Evolutionary conservation across 2,329 filamentous ascomycete species (phyloP), one percentile per base, ranked within the genome.

Genomic region (Daldinia sp.): DNA sequence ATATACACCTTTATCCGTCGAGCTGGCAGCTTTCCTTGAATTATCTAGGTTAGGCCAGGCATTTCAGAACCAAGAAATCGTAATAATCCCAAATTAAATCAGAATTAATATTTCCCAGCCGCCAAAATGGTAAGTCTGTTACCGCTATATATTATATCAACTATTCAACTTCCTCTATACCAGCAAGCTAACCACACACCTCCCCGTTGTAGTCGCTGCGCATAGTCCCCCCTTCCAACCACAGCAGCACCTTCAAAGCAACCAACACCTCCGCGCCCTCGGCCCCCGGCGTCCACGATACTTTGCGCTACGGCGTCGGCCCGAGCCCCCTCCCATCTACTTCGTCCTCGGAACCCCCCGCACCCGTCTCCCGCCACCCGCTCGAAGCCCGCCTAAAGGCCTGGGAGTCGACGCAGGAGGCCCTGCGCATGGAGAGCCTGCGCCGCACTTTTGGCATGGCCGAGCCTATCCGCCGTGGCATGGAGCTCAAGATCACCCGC

Each of bases 241-340:
- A 94, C 82, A 79, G 87, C 72, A 86, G 83, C 70, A 84, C 86
- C 75, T 89, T 87, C 80, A 84, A 83, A 70, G 73, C 83, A 60
- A 78, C 84, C 75, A 85, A 84, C 68, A 84, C 85, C 71, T 87
- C 86, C 58, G 95, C 95, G 3, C 95, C 95, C 71, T 97, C 94
- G 0, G 94, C 93, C 13, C 94, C 94, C 0, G 94, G 94, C 71
- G 84, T 98, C 68, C 94, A 96, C 84, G 95, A 98, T 82, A 94
- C 91, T 15, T 90, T 99, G 71, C 94, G 95, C 74, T 83, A 89
- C 67, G 93, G 94, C 79, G 17, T 45, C 39, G 85, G 45, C 15
- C 96, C 69, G 87, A 88, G 71, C 88, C 87, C n/a, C 82, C 82
- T 50, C 77, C 85, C 56, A 71, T 78, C 68, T 76, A 80, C 55